Evolutionary conservation across 73 alveolate species (phyloP).

Genomic region (Paramecium sexaurelia): DNA sequence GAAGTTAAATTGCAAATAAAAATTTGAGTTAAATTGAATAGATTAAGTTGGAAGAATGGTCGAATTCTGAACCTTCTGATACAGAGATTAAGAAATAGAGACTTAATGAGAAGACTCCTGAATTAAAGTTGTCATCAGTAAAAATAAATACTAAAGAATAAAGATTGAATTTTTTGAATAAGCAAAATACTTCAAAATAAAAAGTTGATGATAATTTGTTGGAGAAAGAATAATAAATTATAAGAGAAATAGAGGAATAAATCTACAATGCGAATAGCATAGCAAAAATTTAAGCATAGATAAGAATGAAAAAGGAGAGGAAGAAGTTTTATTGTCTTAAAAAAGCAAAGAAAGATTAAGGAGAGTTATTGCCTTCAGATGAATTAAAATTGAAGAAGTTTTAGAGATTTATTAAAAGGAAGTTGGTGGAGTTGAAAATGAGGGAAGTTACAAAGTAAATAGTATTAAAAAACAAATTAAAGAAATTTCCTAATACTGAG

Average conservation of each 20-base stretch:
- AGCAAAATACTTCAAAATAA: background rate
- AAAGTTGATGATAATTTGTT: background rate
- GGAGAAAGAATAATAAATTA: constrained; percentile 21
- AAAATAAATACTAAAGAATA: background rate
- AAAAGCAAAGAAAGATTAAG: constrained; percentile 2
- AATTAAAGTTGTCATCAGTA: background rate
- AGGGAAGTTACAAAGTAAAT: constrained; percentile 1
- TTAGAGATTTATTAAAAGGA: background rate
- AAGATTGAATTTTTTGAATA: constrained; percentile 24
- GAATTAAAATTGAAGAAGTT: constrained; percentile 34
- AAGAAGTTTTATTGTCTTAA: constrained; percentile 3
- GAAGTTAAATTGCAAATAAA: background rate
- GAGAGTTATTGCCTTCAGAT: constrained; percentile 10
- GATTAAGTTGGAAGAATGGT: background rate
- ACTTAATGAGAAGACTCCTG: background rate
- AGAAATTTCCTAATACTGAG: constrained; percentile 16
- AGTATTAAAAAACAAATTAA: background rate
- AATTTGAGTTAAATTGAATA: background rate
- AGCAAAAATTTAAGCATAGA: constrained; percentile 6
- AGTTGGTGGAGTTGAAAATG: background rate
- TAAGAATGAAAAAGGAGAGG: constrained; percentile 37
- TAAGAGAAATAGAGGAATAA: constrained; percentile 18
- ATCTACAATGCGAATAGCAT: constrained; percentile 10
- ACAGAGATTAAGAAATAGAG: constrained; percentile 1
- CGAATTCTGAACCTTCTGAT: constrained; percentile 59